Evolutionary conservation across 2,329 filamentous ascomycete species (phyloP).

Genomic region (Ceratocystiopsis minuta): DNA sequence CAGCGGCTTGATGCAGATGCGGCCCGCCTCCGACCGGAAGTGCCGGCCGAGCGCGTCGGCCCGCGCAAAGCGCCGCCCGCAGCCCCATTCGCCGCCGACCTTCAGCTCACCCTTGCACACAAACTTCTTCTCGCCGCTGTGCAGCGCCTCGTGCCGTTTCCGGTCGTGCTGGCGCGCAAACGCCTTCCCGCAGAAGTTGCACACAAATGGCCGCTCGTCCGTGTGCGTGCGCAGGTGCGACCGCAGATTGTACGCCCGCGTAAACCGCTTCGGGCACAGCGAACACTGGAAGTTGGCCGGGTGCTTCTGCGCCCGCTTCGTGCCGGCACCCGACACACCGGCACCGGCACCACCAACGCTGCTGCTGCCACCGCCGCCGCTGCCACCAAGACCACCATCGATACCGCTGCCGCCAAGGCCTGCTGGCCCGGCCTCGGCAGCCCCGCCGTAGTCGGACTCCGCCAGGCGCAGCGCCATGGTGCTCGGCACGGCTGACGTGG

Average conservation of each 20-base stretch:
- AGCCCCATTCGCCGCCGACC: slow-evolving; percentile 73
- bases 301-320: slow-evolving; percentile 88
- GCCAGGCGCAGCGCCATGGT: slow-evolving; percentile 78
- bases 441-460: slow-evolving; percentile 54
- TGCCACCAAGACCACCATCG: too few relatives aligned
- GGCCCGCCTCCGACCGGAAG: slow-evolving; percentile 86
- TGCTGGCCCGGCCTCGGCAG: too few relatives aligned
- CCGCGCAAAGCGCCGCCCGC: slow-evolving; percentile 78
- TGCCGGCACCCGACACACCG: slow-evolving; percentile 34
- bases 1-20: slow-evolving; percentile 93
- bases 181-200: slow-evolving; percentile 89
- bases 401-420: too few relatives aligned
- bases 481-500: slow-evolving; percentile 43
- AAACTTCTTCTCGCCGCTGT: slow-evolving; percentile 97
- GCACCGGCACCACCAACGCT: slow-evolving; percentile 7
- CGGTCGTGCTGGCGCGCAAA: slow-evolving; percentile 95
- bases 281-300: slow-evolving; percentile 92
- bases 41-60: slow-evolving; percentile 88
- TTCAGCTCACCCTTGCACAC: slow-evolving; percentile 87
- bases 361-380: too few relatives aligned
- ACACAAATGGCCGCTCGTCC: slow-evolving; percentile 92
- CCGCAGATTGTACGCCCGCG: slow-evolving; percentile 85
- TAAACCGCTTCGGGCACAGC: slow-evolving; percentile 89
- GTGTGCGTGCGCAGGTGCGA: slow-evolving; percentile 94
- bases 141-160: slow-evolving; percentile 88